Evolutionary conservation across 2,329 filamentous ascomycete genomes (phyloP).

Genomic region (Fusarium secorum): DNA sequence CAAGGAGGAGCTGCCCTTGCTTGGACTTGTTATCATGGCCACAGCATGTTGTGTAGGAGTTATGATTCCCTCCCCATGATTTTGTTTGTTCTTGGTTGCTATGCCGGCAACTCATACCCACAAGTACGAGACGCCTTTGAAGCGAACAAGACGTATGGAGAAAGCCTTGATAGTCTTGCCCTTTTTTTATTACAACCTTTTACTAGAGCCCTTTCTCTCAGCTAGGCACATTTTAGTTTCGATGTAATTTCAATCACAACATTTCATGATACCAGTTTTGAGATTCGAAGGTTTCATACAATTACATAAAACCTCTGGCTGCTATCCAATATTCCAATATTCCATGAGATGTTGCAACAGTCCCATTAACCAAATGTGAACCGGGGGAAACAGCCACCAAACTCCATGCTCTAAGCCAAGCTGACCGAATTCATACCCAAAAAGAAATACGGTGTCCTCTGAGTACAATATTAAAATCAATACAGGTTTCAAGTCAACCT

Average conservation of each 20-base stretch:
- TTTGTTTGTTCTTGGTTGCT: conserved; percentile 38
- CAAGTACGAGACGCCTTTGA: conserved; percentile 31
- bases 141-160: conserved; percentile 42
- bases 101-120: conserved; percentile 33
- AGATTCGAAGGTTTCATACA: conserved; percentile 30
- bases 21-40: conserved; percentile 34
- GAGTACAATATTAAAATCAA: not conserved
- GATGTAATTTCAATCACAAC: conserved; percentile 56
- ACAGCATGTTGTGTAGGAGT: conserved; percentile 38
- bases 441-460: conserved; percentile 2
- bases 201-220: conserved; percentile 46
- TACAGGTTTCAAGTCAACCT: not conserved
- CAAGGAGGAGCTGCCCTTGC: conserved; percentile 16
- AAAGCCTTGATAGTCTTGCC: conserved; percentile 49
- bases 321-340: not conserved
- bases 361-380: conserved; percentile 1
- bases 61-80: conserved; percentile 39
- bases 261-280: conserved; percentile 56
- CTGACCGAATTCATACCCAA: conserved; percentile 2
- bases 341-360: not conserved
- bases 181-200: conserved; percentile 47
- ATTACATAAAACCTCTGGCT: not conserved
- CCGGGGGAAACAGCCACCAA: conserved; percentile 14
- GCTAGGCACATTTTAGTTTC: conserved; percentile 53
- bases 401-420: conserved; percentile 39